phyloP scores from a whole-genome alignment of 148 eudicot genomes.

The Dianthus caryophyllus region DNA sequence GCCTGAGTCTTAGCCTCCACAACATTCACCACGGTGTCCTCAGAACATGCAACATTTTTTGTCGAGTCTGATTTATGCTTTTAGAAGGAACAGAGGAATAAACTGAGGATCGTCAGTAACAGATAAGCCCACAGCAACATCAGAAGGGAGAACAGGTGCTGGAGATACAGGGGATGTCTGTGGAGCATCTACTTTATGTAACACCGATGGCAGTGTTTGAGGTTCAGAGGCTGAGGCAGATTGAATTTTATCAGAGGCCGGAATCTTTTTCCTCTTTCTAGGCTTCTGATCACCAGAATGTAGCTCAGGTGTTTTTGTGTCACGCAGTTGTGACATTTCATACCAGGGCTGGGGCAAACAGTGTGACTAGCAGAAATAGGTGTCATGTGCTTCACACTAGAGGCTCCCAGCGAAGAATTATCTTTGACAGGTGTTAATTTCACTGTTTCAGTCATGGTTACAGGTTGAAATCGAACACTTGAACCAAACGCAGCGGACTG shows the following conservation, averaged over 20 bases:
- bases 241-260: slow-evolving; percentile 30
- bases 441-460: slow-evolving; percentile 56
- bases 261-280: slow-evolving; percentile 71
- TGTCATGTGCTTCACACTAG: slow-evolving; percentile 42
- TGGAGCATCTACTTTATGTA: slow-evolving; percentile 26
- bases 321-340: slow-evolving; percentile 30
- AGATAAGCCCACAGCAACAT: slow-evolving; percentile 28
- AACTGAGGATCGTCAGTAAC: slow-evolving; percentile 26
- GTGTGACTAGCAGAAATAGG: slow-evolving; percentile 34
- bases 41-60: slow-evolving; percentile 30
- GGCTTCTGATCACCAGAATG: slow-evolving; percentile 55
- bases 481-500: slow-evolving; percentile 49
- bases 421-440: slow-evolving; percentile 61
- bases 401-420: slow-evolving; percentile 29
- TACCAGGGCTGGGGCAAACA: slow-evolving; percentile 31
- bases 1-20: slow-evolving; percentile 75
- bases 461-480: slow-evolving; percentile 42
- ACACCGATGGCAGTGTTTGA: slow-evolving; percentile 28
- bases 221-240: slow-evolving; percentile 24
- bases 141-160: slow-evolving; percentile 31
- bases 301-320: slow-evolving; percentile 29
- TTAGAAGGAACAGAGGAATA: slow-evolving; percentile 28
- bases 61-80: slow-evolving; percentile 27
- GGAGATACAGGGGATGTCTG: slow-evolving; percentile 29
- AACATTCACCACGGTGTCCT: slow-evolving; percentile 45